Evolutionary conservation across 2,329 filamentous ascomycete species (phyloP), one percentile per base, ranked within the genome.

Genomic region (Penicillium sp.): DNA sequence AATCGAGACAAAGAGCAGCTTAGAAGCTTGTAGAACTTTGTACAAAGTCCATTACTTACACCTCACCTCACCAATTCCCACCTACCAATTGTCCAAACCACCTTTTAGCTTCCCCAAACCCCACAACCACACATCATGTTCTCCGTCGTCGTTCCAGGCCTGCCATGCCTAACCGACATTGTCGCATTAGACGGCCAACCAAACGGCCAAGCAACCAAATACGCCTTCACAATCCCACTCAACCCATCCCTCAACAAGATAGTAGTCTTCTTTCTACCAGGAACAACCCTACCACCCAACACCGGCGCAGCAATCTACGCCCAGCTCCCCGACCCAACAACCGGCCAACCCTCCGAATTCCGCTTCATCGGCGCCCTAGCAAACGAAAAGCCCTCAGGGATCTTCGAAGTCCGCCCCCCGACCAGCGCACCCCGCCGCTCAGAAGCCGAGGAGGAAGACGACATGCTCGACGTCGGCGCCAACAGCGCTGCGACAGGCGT

Each of bases 301-400:
- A 89, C 89, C 18, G 93, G 91, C 5, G 94, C 92, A 13, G 90
- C 91, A 43, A 93, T 99, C 60, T 97, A 97, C 76, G 83, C 96
- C 44, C 88, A 92, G 61, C 77, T 88, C n/a, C 83, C 85, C 1
- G 78, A 77, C 34, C 73, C 61, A n/a, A 53, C 32, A 56, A 67
- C 51, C 35, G 62, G 44, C 55, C 55, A 40, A 41, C 64, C 56
- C 55, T 73, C 81, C 1, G 83, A 87, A 43, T 96, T 96, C 76
- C 85, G 82, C 56, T 90, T 99, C 65, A 84, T 97, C 4, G 94
- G 95, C 59, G 94, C 87, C 45, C 86, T 99, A 52, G 92, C 90
- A 1, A 87, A 89, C 34, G 91, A 92, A 53, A 97, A 97, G 69
- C 91, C 94, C 64, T 93, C 88, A 62, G 91, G 92, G 34, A 89